These are phyloP conservation scores for Curvularia hawaiiensis DNA, from an alignment of 2,329 filamentous ascomycete species.

Conservation along the genomic window DNA sequence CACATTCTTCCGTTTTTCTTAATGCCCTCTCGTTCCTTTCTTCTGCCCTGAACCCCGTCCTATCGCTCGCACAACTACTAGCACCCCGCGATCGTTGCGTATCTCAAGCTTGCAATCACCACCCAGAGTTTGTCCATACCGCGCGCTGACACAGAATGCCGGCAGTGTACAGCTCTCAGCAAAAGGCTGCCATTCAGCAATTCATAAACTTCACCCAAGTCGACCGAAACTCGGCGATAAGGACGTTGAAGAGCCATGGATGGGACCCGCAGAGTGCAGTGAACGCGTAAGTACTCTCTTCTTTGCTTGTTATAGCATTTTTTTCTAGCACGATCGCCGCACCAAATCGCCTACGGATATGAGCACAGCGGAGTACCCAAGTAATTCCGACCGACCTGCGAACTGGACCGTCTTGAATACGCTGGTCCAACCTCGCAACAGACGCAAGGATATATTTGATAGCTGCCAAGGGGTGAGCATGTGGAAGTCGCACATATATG, in stretches of 20 bases:
- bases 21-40: background rate
- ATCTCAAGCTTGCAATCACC: slow-evolving; percentile 2
- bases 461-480: background rate
- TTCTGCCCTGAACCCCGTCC: background rate
- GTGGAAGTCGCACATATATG: background rate
- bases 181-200: slow-evolving; percentile 53
- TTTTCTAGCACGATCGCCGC: background rate
- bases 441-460: background rate
- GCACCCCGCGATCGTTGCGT: slow-evolving; percentile 11
- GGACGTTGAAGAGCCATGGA: slow-evolving; percentile 52
- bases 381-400: slow-evolving; percentile 5
- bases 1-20: background rate
- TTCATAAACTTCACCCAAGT: slow-evolving; percentile 52
- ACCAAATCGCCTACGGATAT: background rate
- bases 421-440: background rate
- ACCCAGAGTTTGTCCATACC: slow-evolving; percentile 1
- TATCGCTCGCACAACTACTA: background rate
- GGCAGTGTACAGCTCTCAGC: slow-evolving; percentile 52
- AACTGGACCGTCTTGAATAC: background rate
- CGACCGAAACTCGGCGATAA: slow-evolving; percentile 52
- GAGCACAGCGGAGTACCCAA: background rate
- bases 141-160: slow-evolving; percentile 49
- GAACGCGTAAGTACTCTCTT: slow-evolving; percentile 51
- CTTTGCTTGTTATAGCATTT: slow-evolving; percentile 4
- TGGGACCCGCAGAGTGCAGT: slow-evolving; percentile 54